phyloP scores from a whole-genome alignment of 23 red algal species.

The Cyanidium caldarium region DNA sequence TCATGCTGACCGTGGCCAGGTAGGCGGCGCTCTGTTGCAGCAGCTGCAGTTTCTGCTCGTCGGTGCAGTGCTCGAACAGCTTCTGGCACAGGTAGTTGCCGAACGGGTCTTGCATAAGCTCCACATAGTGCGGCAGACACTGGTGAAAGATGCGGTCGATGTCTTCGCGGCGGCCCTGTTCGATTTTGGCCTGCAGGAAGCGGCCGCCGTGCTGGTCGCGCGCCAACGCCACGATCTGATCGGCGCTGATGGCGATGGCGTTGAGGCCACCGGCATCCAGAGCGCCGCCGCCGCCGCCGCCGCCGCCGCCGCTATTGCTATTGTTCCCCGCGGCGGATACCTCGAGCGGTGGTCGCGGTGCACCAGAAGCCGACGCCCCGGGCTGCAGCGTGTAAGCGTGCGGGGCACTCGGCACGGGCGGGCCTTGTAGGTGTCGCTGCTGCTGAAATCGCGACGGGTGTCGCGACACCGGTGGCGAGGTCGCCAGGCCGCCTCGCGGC shows the following conservation, averaged over 20 bases:
- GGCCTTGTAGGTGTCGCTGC: constrained; percentile 3
- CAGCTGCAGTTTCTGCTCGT: constrained; percentile 57
- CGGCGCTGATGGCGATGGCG: no score
- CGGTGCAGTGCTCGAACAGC: constrained; percentile 85
- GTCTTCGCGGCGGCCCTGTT: constrained; percentile 43
- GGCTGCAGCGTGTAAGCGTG: constrained; percentile 10
- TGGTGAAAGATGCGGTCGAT: constrained; percentile 70
- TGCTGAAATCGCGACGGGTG: no score
- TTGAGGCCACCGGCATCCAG: no score
- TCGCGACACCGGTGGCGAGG: no score
- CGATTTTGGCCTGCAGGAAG: constrained; percentile 62
- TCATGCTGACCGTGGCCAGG: constrained; percentile 47
- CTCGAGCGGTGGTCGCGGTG: background rate
- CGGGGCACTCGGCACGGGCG: constrained; percentile 7
- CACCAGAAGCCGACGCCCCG: background rate
- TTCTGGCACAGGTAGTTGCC: constrained; percentile 97
- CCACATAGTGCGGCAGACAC: constrained; percentile 65
- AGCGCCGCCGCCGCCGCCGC: background rate
- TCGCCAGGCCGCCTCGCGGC: no score
- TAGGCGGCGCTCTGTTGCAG: constrained; percentile 35
- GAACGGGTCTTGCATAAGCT: constrained; percentile 85
- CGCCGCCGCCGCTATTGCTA: background rate
- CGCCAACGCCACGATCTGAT: constrained; percentile 66
- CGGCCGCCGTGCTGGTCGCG: constrained; percentile 91
- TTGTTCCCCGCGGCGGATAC: background rate